Evolutionary conservation across 2,329 filamentous ascomycete genomes (phyloP).

Genomic region (Microsporum audouinii): DNA sequence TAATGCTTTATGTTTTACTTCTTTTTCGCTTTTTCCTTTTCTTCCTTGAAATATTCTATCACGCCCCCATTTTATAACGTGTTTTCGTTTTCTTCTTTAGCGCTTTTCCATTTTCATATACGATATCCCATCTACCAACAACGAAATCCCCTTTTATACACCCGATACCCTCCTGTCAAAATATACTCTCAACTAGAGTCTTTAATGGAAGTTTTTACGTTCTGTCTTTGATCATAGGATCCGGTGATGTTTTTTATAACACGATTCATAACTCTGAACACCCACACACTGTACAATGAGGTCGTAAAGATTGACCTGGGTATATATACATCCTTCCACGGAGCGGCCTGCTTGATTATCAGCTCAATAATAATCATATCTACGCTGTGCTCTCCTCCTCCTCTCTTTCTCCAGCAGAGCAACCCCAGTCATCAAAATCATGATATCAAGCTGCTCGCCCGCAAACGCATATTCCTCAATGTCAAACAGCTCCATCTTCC

Average conservation of each 20-base stretch:
- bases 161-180: background rate
- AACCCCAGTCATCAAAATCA: constrained; percentile 18
- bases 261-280: background rate
- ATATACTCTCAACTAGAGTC: too few relatives aligned
- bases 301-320: too few relatives aligned
- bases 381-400: constrained; percentile 7
- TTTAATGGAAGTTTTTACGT: too few relatives aligned
- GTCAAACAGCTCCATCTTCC: constrained; percentile 22
- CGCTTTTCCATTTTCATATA: background rate
- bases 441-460: constrained; percentile 21
- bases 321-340: background rate
- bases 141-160: background rate
- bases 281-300: background rate
- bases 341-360: background rate
- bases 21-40: background rate
- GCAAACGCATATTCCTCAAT: constrained; percentile 13
- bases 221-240: background rate
- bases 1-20: background rate
- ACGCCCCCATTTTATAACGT: too few relatives aligned
- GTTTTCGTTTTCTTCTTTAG: background rate
- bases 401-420: constrained; percentile 10
- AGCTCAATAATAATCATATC: constrained; percentile 7
- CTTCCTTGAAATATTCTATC: background rate
- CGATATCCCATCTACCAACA: background rate
- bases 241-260: background rate